Base-by-base conservation (phyloP, 202 grass and related monocot genomes). In the Schoenoplectus triqueter region DNA sequence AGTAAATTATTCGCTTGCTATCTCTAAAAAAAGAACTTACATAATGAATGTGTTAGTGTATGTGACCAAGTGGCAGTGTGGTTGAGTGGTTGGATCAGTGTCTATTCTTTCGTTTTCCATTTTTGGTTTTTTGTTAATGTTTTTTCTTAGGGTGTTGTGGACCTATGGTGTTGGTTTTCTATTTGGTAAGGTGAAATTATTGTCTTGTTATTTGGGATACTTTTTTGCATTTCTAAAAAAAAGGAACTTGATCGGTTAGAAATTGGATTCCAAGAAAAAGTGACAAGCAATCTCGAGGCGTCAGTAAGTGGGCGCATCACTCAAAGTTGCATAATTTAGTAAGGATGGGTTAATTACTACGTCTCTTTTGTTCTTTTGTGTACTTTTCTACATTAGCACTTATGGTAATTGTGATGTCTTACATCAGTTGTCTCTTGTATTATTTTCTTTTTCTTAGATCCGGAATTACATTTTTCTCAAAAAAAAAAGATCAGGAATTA, bases 261-360 rank as follows among this genome's bases (percentile, higher is more conserved):
- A 77, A 40, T 77, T 77, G 73, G 50, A 76, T 54, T 22, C 20
- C 73, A 40, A 39, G 50, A 51, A 31, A 31, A 39, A 56, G 21
- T 56, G 19, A 73, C 20, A 56, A 56, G 19, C 73, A 31, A 71
- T 49, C 72, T 76, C 73, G 11, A 77, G 73, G 73, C 21, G 73
- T 77, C 51, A 77, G 6, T 57, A 57, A 48, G 73, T 77, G 22
- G 73, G 22, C 21, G 51, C 73, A 77, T 75, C 50, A 13, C 18
- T 49, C 19, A 39, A 48, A 55, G 9, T 77, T 39, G 31, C 49
- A 13, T 76, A 31, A 39, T 15, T 76, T 57, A 41, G 39, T 13
- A 69, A 14, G 31, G 31, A 54, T 51, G 18, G 18, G 71, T 20
- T 52, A 22, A 74, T 52, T 54, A 22, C 49, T 54, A 52, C 47